Conservation (phyloP, 257 asterid genomes). For the Solanum megistacrolobum region DNA sequence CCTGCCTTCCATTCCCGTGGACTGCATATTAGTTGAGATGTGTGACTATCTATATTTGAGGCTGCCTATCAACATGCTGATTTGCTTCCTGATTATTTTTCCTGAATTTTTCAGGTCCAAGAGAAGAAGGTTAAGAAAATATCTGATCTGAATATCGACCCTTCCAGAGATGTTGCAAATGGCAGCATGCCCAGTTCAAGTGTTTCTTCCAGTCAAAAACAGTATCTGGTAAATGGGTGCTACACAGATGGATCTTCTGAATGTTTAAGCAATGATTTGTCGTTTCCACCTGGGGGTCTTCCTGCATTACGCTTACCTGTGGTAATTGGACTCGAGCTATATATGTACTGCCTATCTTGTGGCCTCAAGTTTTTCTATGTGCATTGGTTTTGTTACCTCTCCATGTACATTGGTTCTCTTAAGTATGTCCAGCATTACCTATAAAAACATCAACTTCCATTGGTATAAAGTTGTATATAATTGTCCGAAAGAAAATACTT, state of each 20-base stretch:
- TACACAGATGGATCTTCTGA: constrained; percentile 41
- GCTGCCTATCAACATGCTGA: background rate
- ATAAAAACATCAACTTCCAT: background rate
- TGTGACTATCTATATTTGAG: background rate
- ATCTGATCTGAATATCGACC: constrained; percentile 68
- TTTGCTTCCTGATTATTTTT: background rate
- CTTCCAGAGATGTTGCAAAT: constrained; percentile 54
- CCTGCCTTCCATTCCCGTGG: background rate
- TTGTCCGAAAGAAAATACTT: background rate
- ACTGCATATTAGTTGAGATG: background rate
- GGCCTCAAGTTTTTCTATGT: background rate
- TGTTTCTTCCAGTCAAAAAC: constrained; percentile 49
- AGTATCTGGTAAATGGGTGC: constrained; percentile 56
- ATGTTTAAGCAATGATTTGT: constrained; percentile 43
- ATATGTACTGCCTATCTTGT: background rate
- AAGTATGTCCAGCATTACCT: background rate
- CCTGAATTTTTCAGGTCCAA: constrained; percentile 62
- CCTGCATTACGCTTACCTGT: constrained; percentile 77
- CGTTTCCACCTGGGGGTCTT: constrained; percentile 66
- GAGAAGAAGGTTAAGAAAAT: constrained; percentile 97
- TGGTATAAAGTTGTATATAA: background rate
- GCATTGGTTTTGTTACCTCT: background rate
- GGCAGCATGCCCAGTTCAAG: constrained; percentile 59
- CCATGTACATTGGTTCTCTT: background rate
- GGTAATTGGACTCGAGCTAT: constrained; percentile 67